Percentiles rank a stretch among this genome's conserved stretches.
Conservation (phyloP, 495 filamentous ascomycete species). For the Oleoguttula mirabilis region DNA sequence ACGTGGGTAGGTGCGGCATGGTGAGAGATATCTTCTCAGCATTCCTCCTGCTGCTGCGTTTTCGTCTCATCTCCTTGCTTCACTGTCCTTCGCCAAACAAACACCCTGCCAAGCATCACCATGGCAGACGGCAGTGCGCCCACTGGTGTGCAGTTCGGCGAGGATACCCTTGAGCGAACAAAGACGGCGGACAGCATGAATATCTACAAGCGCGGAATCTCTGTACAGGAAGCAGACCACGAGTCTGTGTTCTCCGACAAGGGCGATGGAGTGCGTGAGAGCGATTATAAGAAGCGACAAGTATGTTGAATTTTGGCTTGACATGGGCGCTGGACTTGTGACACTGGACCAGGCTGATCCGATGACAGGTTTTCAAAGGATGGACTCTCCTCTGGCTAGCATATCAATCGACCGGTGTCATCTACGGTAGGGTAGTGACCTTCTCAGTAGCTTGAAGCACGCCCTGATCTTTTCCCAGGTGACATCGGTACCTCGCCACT, state of each 20-base stretch:
- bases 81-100: not conserved
- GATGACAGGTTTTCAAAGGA: slow-evolving; percentile 11
- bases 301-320: slow-evolving; percentile 5
- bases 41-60: not conserved
- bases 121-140: slow-evolving; percentile 4
- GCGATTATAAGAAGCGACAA: slow-evolving; percentile 23
- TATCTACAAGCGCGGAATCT: slow-evolving; percentile 1
- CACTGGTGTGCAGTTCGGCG: slow-evolving; percentile 2
- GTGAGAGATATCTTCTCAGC: not conserved
- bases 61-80: not conserved
- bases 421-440: no score
- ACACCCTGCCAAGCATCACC: not conserved
- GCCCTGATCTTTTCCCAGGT: no score
- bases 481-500: slow-evolving; percentile 67
- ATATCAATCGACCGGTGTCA: slow-evolving; percentile 59
- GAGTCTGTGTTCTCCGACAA: slow-evolving; percentile 16
- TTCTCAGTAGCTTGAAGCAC: no score
- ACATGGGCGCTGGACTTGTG: not conserved
- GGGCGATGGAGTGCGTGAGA: slow-evolving; percentile 19
- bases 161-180: not conserved
- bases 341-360: not conserved
- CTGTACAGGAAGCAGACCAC: slow-evolving; percentile 1
- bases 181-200: not conserved
- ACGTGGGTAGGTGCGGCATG: not conserved
- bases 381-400: slow-evolving; percentile 35